Conservation (phyloP, 371 early-diverging fungal species). For the Mucor sp. region DNA sequence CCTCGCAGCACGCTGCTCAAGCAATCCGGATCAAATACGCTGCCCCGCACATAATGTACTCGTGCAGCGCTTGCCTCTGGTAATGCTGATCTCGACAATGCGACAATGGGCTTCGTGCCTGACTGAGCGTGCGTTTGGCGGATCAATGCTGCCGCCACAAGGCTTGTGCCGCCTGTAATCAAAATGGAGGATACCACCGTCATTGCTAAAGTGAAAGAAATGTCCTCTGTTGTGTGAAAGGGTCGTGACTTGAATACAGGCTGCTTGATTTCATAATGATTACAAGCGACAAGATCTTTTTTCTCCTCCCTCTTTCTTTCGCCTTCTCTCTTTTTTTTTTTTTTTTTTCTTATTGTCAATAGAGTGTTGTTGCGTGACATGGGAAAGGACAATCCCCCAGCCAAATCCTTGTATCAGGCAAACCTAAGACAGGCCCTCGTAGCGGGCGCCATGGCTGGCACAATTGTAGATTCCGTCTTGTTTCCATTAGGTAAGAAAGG, state of each 20-base stretch:
- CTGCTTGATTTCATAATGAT: background rate
- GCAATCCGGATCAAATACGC: background rate
- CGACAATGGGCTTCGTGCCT: background rate
- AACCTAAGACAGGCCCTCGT: conserved; percentile 49
- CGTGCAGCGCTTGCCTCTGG: background rate
- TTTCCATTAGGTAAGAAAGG: conserved; percentile 70
- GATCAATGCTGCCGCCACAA: background rate
- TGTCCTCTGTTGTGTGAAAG: background rate
- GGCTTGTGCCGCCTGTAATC: background rate
- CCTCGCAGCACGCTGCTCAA: background rate
- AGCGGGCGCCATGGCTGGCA: conserved; percentile 82
- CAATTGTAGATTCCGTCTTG: conserved; percentile 82
- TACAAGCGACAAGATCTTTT: no score
- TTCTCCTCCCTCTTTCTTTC: background rate
- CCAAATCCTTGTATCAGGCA: conserved; percentile 22
- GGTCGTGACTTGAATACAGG: background rate
- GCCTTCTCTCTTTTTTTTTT: background rate
- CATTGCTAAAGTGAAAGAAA: background rate
- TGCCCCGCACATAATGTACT: background rate
- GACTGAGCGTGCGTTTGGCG: background rate
- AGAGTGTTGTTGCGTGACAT: background rate
- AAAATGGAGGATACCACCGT: background rate
- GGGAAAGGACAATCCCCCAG: conserved; percentile 12
- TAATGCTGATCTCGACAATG: background rate
- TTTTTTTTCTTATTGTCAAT: background rate